Base-by-base conservation (phyloP, 345 rosid species). In the Citropsis articulata region DNA sequence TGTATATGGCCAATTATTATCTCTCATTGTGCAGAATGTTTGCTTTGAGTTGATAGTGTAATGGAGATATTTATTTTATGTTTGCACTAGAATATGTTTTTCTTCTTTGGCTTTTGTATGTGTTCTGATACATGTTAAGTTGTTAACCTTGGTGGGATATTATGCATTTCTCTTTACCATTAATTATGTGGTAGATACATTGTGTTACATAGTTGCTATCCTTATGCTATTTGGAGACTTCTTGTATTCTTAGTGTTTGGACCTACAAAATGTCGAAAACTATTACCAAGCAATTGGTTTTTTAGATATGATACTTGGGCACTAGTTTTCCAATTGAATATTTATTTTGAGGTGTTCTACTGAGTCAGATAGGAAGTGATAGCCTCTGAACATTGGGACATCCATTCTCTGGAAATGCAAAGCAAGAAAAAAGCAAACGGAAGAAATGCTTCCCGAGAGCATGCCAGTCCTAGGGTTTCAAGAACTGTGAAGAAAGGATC, bases 341-440 rank as follows among this genome's bases (percentile, higher is more conserved):
- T 30, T 25, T n/a, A 35, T 66, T 50, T 53, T n/a, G 6, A 24
- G 18, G 56, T 33, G 48, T 53, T 53, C 45, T 55, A 1, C 36
- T 35, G 19, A 25, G 56, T 42, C 2, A 19, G 35, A 71, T 65
- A 55, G 69, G 77, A 40, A 40, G 75, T 33, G 61, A 48, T 60
- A 60, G 66, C 35, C 33, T 69, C 48, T 59, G 66, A 64, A 74
- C 45, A 53, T 69, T 75, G 82, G 60, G 40, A 55, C 19, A 25
- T 53, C 50, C 60, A 71, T 28, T 36, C 36, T 35, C 33, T 31
- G 21, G 79, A 81, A 81, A 92, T 92, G 97, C 93, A 87, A 85
- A 89, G 87, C 59, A 88, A 80, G 89, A 89, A 88, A 85, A 87
- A 84, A 69, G 72, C 77, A 71, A 77, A 85, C 33, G 89, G 89